Conservation (phyloP, 805 yeast species). For the Cyberlindnera euphorbiae region DNA sequence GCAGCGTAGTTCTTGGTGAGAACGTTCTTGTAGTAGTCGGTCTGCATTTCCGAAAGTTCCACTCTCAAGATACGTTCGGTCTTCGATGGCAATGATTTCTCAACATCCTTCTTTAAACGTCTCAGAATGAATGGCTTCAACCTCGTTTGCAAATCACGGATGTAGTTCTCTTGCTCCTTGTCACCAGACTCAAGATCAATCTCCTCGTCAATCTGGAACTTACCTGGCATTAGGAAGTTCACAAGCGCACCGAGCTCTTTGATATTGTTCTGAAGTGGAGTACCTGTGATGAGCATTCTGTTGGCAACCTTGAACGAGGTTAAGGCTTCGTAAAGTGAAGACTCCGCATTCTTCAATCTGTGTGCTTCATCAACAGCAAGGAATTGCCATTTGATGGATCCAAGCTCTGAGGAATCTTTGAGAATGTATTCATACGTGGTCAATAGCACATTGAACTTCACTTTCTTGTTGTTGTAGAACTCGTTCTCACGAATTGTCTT, state of each 20-base stretch:
- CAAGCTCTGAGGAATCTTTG: constrained; percentile 79
- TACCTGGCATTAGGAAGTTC: constrained; percentile 94
- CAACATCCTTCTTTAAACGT: constrained; percentile 94
- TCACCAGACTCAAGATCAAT: constrained; percentile 83
- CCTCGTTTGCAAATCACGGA: constrained; percentile 75
- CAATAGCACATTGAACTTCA: constrained; percentile 85
- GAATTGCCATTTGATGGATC: constrained; percentile 88
- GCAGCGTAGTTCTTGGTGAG: constrained; percentile 91
- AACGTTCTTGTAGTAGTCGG: constrained; percentile 91
- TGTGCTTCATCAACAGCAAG: constrained; percentile 99
- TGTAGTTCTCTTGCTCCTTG: constrained; percentile 76
- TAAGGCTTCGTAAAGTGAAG: constrained; percentile 86
- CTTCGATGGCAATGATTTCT: constrained; percentile 92
- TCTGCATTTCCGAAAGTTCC: constrained; percentile 91
- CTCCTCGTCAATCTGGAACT: constrained; percentile 83
- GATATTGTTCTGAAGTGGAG: constrained; percentile 94
- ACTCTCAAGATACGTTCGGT: constrained; percentile 94
- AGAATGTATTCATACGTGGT: constrained; percentile 96
- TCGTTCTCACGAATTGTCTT: constrained; percentile 79
- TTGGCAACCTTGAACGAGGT: constrained; percentile 78
- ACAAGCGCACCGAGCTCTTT: constrained; percentile 94
- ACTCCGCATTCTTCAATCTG: constrained; percentile 88
- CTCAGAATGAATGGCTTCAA: constrained; percentile 91
- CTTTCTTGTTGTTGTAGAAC: constrained; percentile 67
- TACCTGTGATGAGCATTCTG: constrained; percentile 90